These are phyloP conservation scores for Boletus vermiculosoides DNA, from an alignment of 768 basidiomycete species.

Conservation along the genomic window DNA sequence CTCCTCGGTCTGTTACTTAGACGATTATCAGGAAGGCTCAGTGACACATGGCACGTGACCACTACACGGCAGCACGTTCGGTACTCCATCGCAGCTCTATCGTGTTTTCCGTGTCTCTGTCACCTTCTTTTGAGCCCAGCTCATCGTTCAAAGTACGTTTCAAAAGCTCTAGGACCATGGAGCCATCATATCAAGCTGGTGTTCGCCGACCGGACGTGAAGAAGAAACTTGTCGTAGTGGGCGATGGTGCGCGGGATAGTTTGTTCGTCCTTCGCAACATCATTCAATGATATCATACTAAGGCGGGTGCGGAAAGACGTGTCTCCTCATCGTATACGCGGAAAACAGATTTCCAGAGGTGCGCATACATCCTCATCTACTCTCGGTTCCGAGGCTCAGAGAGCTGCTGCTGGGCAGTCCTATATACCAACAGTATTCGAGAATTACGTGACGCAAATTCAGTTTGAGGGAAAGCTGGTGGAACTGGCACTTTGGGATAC, in stretches of 20 bases:
- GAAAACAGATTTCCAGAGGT: slow-evolving; percentile 97
- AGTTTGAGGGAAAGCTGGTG: slow-evolving; percentile 84
- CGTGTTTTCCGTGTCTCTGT: slow-evolving; percentile 7
- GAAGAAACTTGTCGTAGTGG: slow-evolving; percentile 85
- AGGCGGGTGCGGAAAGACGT: slow-evolving; percentile 92
- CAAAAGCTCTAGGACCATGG: slow-evolving; percentile 20
- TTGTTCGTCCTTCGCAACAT: slow-evolving; percentile 25
- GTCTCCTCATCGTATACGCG: slow-evolving; percentile 93
- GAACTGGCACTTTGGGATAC: slow-evolving; percentile 99
- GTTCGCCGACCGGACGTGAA: slow-evolving; percentile 73
- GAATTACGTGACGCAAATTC: slow-evolving; percentile 87
- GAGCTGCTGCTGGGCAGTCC: slow-evolving; percentile 47
- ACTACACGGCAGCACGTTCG: not conserved
- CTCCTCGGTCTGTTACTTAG: not conserved
- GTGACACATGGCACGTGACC: slow-evolving; percentile 18
- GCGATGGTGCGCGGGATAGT: slow-evolving; percentile 63
- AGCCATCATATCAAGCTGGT: slow-evolving; percentile 24
- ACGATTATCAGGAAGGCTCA: not conserved
- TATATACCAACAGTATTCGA: slow-evolving; percentile 95
- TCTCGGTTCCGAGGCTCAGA: slow-evolving; percentile 18
- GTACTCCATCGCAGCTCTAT: not conserved
- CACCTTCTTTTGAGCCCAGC: not conserved
- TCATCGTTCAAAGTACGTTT: not conserved
- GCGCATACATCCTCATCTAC: slow-evolving; percentile 26
- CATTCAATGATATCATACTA: slow-evolving; percentile 29